These are phyloP conservation scores for Scutellaria barbata DNA, from an alignment of 257 asterid genomes.

Conservation along the genomic window DNA sequence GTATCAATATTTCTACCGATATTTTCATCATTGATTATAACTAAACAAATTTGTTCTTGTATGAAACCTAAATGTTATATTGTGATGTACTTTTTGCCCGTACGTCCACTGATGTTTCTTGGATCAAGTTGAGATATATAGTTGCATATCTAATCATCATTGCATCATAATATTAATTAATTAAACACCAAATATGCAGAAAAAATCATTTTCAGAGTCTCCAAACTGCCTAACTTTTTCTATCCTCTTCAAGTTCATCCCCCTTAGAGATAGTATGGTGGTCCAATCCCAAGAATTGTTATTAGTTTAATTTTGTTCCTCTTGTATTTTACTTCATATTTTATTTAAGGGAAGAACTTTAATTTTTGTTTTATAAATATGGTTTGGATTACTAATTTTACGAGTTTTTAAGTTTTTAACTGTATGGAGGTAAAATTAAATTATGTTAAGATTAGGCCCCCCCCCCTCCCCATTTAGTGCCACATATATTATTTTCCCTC, in stretches of 20 bases:
- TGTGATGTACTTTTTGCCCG: slow-evolving; percentile 34
- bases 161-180: slow-evolving; percentile 35
- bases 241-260: slow-evolving; percentile 25
- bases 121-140: slow-evolving; percentile 15
- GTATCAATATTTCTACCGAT: too few species aligned
- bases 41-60: too few species aligned
- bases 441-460: too few species aligned
- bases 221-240: slow-evolving; percentile 32
- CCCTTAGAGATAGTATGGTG: background rate
- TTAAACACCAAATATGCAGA: background rate
- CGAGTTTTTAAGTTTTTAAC: too few species aligned
- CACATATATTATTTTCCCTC: too few species aligned
- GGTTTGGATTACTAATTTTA: too few species aligned
- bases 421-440: too few species aligned
- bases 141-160: slow-evolving; percentile 38
- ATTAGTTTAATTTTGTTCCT: background rate
- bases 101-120: slow-evolving; percentile 26
- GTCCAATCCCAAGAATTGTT: background rate
- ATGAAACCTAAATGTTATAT: background rate
- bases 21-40: too few species aligned
- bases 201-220: slow-evolving; percentile 17
- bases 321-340: background rate
- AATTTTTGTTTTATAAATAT: too few species aligned
- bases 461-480: too few species aligned
- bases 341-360: background rate